A percentile compares a stretch with the other conserved stretches of the same genome.
Evolutionary conservation across 1,139 yeast species (phyloP).

Genomic region (Sugiyamaella neomexicana): DNA sequence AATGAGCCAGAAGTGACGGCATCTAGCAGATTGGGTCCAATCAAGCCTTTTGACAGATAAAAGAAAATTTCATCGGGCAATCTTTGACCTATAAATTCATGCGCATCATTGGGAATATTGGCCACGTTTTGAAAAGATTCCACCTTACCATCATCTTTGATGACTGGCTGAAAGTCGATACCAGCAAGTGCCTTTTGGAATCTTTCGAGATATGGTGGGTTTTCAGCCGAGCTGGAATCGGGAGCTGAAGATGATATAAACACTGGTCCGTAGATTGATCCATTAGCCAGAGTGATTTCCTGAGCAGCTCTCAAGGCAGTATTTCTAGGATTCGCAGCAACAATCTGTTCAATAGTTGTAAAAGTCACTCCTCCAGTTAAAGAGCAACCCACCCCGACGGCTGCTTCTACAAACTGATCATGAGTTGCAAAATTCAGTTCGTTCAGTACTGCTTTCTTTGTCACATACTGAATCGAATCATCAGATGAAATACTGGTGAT

Average conservation of each 20-base stretch:
- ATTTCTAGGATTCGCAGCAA: conserved; percentile 37
- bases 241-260: conserved; percentile 29
- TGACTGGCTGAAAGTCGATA: conserved; percentile 63
- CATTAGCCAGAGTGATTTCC: conserved; percentile 48
- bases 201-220: conserved; percentile 36
- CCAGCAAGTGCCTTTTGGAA: conserved; percentile 57
- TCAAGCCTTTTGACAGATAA: conserved; percentile 76
- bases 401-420: conserved; percentile 71
- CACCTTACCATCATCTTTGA: conserved; percentile 67
- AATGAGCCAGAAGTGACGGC: conserved; percentile 66
- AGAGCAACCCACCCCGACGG: conserved; percentile 75
- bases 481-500: conserved; percentile 55
- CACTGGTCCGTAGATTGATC: conserved; percentile 46
- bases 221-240: conserved; percentile 21
- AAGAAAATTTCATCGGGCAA: conserved; percentile 84
- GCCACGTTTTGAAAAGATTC: conserved; percentile 50
- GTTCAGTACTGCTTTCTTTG: conserved; percentile 55
- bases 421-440: conserved; percentile 56
- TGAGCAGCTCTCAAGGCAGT: conserved; percentile 44
- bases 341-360: conserved; percentile 46
- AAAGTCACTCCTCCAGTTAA: conserved; percentile 67
- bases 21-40: conserved; percentile 65
- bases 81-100: conserved; percentile 79
- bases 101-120: conserved; percentile 71
- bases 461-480: conserved; percentile 46